Evolutionary conservation across 768 basidiomycete species (phyloP).

Genomic region (Punctularia strigosozonata): DNA sequence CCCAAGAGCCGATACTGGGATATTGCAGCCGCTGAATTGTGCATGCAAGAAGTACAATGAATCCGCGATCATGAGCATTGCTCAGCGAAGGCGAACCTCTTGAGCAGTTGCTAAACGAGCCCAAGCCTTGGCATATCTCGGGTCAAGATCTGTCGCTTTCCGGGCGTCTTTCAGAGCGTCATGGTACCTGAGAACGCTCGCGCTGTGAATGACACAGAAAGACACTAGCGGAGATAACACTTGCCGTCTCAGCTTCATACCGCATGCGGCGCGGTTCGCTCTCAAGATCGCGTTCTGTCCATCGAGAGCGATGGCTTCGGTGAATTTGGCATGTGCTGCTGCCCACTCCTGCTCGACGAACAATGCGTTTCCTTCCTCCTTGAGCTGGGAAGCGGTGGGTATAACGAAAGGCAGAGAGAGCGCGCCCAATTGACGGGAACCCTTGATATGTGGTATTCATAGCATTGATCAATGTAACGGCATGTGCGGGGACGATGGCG

Average conservation of each 20-base stretch:
- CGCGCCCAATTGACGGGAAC: too few relatives aligned
- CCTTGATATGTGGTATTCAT: too few relatives aligned
- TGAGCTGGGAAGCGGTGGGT: too few relatives aligned
- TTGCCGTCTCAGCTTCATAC: slow-evolving; percentile 24
- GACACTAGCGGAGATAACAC: slow-evolving; percentile 1
- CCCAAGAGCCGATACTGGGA: slow-evolving; percentile 8
- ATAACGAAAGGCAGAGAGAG: too few relatives aligned
- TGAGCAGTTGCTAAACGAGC: slow-evolving; percentile 24
- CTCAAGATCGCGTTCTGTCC: slow-evolving; percentile 28
- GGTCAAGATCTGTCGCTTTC: slow-evolving; percentile 27
- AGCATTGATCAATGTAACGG: too few relatives aligned
- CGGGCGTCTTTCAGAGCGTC: too few relatives aligned
- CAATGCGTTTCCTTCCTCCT: slow-evolving; percentile 29
- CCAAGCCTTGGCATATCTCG: slow-evolving; percentile 31
- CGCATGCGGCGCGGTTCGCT: slow-evolving; percentile 33
- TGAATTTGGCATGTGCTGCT: slow-evolving; percentile 27
- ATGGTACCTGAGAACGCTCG: too few relatives aligned
- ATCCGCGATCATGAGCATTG: background rate
- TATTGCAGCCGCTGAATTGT: slow-evolving; percentile 3
- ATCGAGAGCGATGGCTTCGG: slow-evolving; percentile 27
- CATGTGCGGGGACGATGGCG: too few relatives aligned
- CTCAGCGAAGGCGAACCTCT: slow-evolving; percentile 10
- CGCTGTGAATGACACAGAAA: too few relatives aligned
- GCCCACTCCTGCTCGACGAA: slow-evolving; percentile 21
- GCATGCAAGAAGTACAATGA: slow-evolving; percentile 5